Percentiles rank a stretch among this genome's conserved stretches.
Conservation (phyloP, 768 basidiomycete genomes). For the Tricholoma matsutake region DNA sequence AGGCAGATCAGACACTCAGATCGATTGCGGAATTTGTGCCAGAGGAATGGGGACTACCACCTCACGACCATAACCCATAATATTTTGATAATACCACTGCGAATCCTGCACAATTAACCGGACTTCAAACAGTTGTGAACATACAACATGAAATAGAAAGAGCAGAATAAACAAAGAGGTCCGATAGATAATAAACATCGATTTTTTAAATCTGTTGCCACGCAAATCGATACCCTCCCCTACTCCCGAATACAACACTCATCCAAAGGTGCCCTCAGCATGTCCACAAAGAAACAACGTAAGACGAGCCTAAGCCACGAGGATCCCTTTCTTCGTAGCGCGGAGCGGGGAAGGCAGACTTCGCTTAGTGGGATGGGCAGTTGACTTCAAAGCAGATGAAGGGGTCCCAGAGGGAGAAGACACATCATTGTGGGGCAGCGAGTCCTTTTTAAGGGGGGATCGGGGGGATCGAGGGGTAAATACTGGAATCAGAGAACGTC, state of each 20-base stretch:
- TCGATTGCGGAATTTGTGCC: constrained; percentile 76
- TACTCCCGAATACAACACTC: background rate
- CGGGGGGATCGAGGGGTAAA: background rate
- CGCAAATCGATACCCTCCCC: background rate
- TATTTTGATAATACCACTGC: background rate
- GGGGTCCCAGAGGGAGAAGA: background rate
- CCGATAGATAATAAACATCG: background rate
- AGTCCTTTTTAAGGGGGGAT: background rate
- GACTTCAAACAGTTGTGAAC: background rate
- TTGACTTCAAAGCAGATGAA: background rate
- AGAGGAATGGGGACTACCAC: constrained; percentile 80
- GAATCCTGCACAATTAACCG: background rate
- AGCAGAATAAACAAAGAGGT: background rate
- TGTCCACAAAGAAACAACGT: background rate
- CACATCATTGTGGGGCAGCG: background rate
- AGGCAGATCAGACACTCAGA: constrained; percentile 54
- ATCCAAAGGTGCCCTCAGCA: background rate
- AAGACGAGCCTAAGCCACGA: background rate
- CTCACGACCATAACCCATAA: constrained; percentile 37
- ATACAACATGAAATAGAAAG: background rate
- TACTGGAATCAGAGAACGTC: background rate
- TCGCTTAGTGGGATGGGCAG: background rate
- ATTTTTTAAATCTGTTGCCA: too few relatives aligned
- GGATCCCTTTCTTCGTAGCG: background rate
- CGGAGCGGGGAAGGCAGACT: background rate